Evolutionary conservation across 495 filamentous ascomycete species (phyloP), one percentile per base, ranked within the genome.

Genomic region (Bacidia gigantensis): DNA sequence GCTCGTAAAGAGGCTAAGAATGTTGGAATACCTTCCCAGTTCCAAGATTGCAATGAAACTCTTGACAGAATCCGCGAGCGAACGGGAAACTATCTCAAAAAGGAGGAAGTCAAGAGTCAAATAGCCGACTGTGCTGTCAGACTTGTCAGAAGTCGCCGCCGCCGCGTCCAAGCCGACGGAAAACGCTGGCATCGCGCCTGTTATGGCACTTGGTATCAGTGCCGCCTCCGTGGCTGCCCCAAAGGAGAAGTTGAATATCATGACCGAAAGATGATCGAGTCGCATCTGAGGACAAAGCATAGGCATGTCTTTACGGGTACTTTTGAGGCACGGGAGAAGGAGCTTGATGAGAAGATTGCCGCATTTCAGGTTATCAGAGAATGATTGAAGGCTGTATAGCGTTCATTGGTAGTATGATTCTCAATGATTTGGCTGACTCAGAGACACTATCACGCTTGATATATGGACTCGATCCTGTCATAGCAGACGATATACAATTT

Each of bases 121-220:
- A 29, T 50, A 14, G 21, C 26, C 3, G 9, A 26, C 12, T 50
- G 47, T 25, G 47, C 47, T 1, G 9, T 20, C 2, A n/a, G 2
- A 5, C 47, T 50, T 3, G 47, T 50, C 3, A 14, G n/a, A 32
- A 50, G 29, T 26, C 47, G 47, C 1, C 47, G 47, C 3, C n/a
- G 23, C 24, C 47, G 47, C 47, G 21, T 20, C 3, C 3, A 50
- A 39, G 47, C 47, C 3, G 47, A 50, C 32, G 20, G 2, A 14
- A 2, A 50, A 3, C 21, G 47, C 3, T 50, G 47, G 47, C 20
- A 32, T 10, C 11, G 21, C 1, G 26, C 47, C 2, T 50, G 47
- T n/a, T 50, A 24, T 26, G 23, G 47, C 21, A 10, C 23, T 2
- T 50, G 47, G 47, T 50, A 50, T 14, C 47, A 50, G 25, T 50